These are phyloP conservation scores for Poa annua DNA, from an alignment of 176 grass and related monocot species.

Conservation along the genomic window DNA sequence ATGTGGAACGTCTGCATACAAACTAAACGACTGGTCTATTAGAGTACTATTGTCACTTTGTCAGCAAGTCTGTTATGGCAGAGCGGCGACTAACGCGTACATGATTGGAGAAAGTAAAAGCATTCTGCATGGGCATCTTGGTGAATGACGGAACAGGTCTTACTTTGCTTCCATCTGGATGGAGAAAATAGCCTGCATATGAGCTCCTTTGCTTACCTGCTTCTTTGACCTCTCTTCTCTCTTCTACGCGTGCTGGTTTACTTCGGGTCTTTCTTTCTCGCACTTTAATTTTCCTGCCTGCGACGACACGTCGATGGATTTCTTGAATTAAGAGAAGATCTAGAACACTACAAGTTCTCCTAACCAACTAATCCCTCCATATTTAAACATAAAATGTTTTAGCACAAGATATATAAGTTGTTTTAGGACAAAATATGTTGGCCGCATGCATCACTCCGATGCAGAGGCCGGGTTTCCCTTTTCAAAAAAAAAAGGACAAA, in stretches of 20 bases:
- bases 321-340: constrained; percentile 15
- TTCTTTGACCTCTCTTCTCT: constrained; percentile 32
- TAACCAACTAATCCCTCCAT: not conserved
- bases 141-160: constrained; percentile 27
- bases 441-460: too few species aligned
- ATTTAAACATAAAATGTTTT: too few species aligned
- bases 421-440: too few species aligned
- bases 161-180: constrained; percentile 43
- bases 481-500: too few species aligned
- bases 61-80: not conserved
- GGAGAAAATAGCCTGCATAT: not conserved
- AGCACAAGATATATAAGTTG: too few species aligned
- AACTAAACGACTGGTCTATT: not conserved
- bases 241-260: not conserved
- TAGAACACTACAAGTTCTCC: not conserved
- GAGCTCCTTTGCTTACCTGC: constrained; percentile 30
- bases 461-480: too few species aligned
- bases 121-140: not conserved
- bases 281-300: constrained; percentile 1
- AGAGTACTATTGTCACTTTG: not conserved
- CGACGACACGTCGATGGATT: not conserved
- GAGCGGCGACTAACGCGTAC: not conserved
- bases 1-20: constrained; percentile 13
- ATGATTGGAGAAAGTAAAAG: not conserved
- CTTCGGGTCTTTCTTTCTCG: not conserved